These are phyloP conservation scores for Inga laurina DNA, from an alignment of 306 rosid genomes.

Conservation along the genomic window DNA sequence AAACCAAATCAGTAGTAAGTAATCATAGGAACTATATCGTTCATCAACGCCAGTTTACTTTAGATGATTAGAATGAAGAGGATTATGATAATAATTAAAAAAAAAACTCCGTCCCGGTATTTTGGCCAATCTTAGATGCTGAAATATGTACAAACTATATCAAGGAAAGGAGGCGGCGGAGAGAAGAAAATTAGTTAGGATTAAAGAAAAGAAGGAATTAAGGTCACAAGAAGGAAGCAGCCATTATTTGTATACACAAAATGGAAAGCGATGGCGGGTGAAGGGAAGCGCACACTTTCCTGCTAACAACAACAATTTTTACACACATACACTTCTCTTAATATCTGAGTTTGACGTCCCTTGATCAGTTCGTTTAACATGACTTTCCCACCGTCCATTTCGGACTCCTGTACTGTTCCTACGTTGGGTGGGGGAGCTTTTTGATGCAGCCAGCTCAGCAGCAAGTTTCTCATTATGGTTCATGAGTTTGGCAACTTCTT, in stretches of 20 bases:
- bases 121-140: neutral
- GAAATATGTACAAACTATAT: neutral
- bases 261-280: constrained; percentile 27
- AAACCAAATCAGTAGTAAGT: neutral
- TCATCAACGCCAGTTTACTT: neutral
- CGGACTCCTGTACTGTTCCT: constrained; percentile 49
- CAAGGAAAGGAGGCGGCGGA: neutral
- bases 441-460: constrained; percentile 72
- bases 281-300: constrained; percentile 39
- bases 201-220: constrained; percentile 7
- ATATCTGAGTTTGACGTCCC: constrained; percentile 56
- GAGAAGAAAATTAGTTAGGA: neutral
- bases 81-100: too few relatives aligned
- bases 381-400: constrained; percentile 79
- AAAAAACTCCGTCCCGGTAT: neutral
- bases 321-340: constrained; percentile 57
- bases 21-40: neutral
- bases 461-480: constrained; percentile 79
- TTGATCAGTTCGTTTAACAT: constrained; percentile 63
- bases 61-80: too few relatives aligned
- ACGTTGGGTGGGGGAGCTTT: constrained; percentile 72
- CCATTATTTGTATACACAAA: constrained; percentile 42
- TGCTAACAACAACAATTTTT: constrained; percentile 36
- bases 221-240: constrained; percentile 22
- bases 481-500: constrained; percentile 96